Conservation (phyloP, 192 early-diverging fungal genomes). For the Chytriomyces sp. region DNA sequence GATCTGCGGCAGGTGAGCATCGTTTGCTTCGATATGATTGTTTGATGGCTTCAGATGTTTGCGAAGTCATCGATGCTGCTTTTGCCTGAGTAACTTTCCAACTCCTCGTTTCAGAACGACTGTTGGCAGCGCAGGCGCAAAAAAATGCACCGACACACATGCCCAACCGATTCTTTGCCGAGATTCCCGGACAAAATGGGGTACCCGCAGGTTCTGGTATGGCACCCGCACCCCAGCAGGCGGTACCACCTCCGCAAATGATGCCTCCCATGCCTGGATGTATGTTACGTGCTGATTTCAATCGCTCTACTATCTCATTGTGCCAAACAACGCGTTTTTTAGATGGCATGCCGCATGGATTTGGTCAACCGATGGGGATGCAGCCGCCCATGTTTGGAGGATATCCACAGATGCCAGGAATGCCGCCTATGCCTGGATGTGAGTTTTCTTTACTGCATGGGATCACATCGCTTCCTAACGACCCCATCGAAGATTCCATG, state of each 20-base stretch:
- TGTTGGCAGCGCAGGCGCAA: constrained; percentile 86
- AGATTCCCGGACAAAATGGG: constrained; percentile 45
- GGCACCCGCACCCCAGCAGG: constrained; percentile 16
- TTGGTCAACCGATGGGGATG: constrained; percentile 17
- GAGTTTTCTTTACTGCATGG: neutral
- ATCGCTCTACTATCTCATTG: neutral
- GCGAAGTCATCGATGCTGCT: neutral
- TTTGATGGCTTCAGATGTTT: neutral
- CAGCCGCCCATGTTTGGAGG: constrained; percentile 36
- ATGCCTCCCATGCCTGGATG: constrained; percentile 28
- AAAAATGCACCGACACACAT: constrained; percentile 72
- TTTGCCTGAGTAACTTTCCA: neutral
- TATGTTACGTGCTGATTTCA: neutral
- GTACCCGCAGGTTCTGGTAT: constrained; percentile 20
- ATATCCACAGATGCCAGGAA: constrained; percentile 22
- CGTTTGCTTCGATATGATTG: neutral
- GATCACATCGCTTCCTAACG: neutral
- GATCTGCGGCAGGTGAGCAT: constrained; percentile 81
- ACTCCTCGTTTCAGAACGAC: constrained; percentile 65
- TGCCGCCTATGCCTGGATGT: constrained; percentile 33
- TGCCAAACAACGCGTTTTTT: neutral
- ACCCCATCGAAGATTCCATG: neutral
- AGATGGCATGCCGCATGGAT: constrained; percentile 26
- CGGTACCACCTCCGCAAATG: constrained; percentile 29
- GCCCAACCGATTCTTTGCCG: constrained; percentile 77